Base-by-base conservation (phyloP, 371 early-diverging fungal species). In the Dipsacomyces acuminosporus region DNA sequence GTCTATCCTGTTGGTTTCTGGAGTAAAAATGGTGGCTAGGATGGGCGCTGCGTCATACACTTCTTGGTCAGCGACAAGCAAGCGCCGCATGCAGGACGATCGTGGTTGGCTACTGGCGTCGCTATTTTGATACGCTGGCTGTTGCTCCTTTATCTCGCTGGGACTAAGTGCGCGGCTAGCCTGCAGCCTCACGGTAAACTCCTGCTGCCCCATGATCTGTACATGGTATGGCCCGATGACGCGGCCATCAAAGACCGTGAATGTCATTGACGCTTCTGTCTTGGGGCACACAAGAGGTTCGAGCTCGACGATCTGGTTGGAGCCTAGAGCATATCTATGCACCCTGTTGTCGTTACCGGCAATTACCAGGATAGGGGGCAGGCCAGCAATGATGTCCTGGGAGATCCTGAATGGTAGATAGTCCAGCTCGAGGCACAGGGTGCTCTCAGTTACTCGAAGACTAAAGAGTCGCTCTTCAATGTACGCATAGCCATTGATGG, bases 391-490 rank as follows among this genome's bases (percentile, higher is more conserved):
- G 22, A 69, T 48, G 30, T 69, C 70, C 34, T 69, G 70, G 48
- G 70, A 69, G 49, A 69, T 69, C 17, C 70, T 54, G 55, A 59
- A 69, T 17, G 70, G 70, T 41, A 69, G 51, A 40, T 69, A 69
- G 33, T 44, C 55, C 23, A 69, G 59, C 15, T 64, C 64, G 35
- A 59, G 22, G 2, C 52, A 25, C 35, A 42, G 48, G 20, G 52
- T 64, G 41, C 24, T 20, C 3, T 43, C 48, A 36, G 15, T 26
- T 20, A 55, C 56, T 1, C 41, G 34, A 44, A 69, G 40, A 15
- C 47, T 40, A 41, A 69, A 63, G 34, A 64, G 33, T 15, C 70
- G 64, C 70, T 69, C 70, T 22, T 69, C 70, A 20, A 69, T 36
- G 34, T 59, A 69, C 21, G 70, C 64, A 34, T 59, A 69, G 35